Evolutionary conservation across 2,329 filamentous ascomycete species (phyloP).

Genomic region (Pseudogymnoascus sp.): DNA sequence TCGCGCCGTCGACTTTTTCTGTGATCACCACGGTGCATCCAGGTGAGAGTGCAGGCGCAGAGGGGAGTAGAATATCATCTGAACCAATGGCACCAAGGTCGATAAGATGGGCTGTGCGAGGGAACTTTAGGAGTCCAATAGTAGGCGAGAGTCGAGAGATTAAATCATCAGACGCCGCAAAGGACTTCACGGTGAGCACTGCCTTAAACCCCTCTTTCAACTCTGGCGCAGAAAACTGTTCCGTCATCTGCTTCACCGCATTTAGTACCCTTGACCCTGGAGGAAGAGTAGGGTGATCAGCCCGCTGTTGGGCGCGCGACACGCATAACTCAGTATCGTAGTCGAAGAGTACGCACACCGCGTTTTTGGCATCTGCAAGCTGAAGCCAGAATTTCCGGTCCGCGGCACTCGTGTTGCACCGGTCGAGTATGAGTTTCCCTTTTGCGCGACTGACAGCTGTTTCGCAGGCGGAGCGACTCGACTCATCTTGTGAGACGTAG

Average conservation of each 20-base stretch:
- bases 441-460: not conserved
- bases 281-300: constrained; percentile 13
- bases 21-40: constrained; percentile 11
- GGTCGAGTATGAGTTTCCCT: constrained; percentile 15
- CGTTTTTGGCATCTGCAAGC: constrained; percentile 1
- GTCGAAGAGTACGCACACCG: constrained; percentile 15
- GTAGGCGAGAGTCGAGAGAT: constrained; percentile 10
- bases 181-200: not conserved
- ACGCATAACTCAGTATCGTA: constrained; percentile 11
- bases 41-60: not conserved
- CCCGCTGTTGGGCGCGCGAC: constrained; percentile 12
- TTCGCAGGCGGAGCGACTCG: constrained; percentile 9
- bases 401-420: constrained; percentile 14
- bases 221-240: constrained; percentile 9
- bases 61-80: constrained; percentile 14
- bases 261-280: constrained; percentile 9
- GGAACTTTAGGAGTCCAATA: constrained; percentile 14
- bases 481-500: constrained; percentile 13
- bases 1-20: constrained; percentile 19
- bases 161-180: constrained; percentile 10
- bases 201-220: constrained; percentile 10
- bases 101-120: constrained; percentile 15
- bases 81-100: constrained; percentile 15
- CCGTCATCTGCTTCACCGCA: constrained; percentile 13
- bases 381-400: constrained; percentile 13